Conservation (phyloP, 2,329 filamentous ascomycete genomes). For the Fusarium continuum region DNA sequence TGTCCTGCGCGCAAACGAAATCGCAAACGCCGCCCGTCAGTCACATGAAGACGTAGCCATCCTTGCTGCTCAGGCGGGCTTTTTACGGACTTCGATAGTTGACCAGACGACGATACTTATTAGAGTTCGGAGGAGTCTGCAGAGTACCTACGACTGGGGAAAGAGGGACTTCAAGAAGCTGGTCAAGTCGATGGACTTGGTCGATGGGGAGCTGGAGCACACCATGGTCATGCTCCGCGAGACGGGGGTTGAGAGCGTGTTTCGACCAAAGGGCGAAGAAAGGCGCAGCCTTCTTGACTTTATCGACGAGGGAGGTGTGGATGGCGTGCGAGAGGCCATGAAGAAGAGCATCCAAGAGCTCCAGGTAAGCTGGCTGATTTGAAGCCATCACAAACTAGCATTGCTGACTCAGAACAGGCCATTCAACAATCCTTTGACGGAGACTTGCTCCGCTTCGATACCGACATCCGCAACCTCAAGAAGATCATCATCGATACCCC, state of each 20-base stretch:
- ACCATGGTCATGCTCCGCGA: slow-evolving; percentile 72
- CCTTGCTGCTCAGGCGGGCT: slow-evolving; percentile 74
- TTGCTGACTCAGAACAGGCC: slow-evolving; percentile 51
- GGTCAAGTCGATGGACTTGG: slow-evolving; percentile 71
- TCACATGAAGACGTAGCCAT: slow-evolving; percentile 82
- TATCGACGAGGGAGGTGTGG: slow-evolving; percentile 76
- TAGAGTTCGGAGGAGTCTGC: slow-evolving; percentile 61
- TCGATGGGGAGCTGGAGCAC: slow-evolving; percentile 69
- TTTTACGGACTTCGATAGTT: slow-evolving; percentile 69
- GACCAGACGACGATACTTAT: slow-evolving; percentile 64
- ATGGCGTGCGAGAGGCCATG: slow-evolving; percentile 70
- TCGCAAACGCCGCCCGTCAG: slow-evolving; percentile 78
- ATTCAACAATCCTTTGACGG: slow-evolving; percentile 79
- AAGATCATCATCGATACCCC: slow-evolving; percentile 61
- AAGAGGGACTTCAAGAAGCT: slow-evolving; percentile 69
- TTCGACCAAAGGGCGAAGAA: slow-evolving; percentile 67
- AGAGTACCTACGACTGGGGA: slow-evolving; percentile 65
- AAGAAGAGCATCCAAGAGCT: slow-evolving; percentile 76
- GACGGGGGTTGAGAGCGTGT: slow-evolving; percentile 70
- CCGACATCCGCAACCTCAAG: slow-evolving; percentile 73
- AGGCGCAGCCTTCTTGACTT: slow-evolving; percentile 77
- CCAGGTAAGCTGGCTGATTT: slow-evolving; percentile 58
- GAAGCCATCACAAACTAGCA: background rate
- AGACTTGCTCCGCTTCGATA: slow-evolving; percentile 78
- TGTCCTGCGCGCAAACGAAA: slow-evolving; percentile 86